These are phyloP conservation scores for Sphenostylis stenocarpa DNA, from an alignment of 306 rosid genomes.

Conservation along the genomic window DNA sequence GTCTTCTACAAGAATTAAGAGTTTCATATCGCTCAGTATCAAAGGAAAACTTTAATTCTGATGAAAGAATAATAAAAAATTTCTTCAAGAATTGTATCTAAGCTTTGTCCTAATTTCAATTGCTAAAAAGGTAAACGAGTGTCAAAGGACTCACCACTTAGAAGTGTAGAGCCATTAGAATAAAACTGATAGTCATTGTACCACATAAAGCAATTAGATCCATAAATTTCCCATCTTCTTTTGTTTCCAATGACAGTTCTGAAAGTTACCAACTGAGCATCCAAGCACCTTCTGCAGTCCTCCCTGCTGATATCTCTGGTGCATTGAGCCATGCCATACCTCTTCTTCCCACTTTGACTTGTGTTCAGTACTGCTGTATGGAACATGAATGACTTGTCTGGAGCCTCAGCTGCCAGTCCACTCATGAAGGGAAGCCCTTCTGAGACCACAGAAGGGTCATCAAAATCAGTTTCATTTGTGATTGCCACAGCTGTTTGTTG, in stretches of 20 bases:
- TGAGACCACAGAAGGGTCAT: constrained; percentile 45
- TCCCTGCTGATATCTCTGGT: constrained; percentile 48
- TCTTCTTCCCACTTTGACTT: constrained; percentile 42
- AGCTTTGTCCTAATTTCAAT: not conserved
- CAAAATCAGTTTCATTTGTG: constrained; percentile 50
- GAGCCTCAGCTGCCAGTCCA: constrained; percentile 35
- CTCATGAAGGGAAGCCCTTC: constrained; percentile 47
- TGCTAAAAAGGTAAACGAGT: not conserved
- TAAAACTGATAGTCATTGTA: constrained; percentile 60
- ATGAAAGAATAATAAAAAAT: not conserved
- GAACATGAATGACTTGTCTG: constrained; percentile 42
- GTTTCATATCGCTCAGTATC: too few species aligned
- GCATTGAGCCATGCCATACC: constrained; percentile 74
- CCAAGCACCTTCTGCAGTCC: constrained; percentile 50
- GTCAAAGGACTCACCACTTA: constrained; percentile 46
- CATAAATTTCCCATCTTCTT: constrained; percentile 61
- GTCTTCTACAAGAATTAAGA: not conserved
- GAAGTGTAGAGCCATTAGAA: constrained; percentile 39
- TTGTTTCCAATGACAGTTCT: constrained; percentile 47
- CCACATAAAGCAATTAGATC: constrained; percentile 62
- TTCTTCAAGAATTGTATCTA: not conserved
- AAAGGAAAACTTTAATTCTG: too few species aligned
- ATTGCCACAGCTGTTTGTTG: constrained; percentile 31
- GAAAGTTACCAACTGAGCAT: constrained; percentile 42
- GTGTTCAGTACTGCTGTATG: constrained; percentile 32